Percentiles rank a stretch among this genome's conserved stretches.
Evolutionary conservation across 2,329 filamentous ascomycete genomes (phyloP).

Genomic region (Colletotrichum sp.): DNA sequence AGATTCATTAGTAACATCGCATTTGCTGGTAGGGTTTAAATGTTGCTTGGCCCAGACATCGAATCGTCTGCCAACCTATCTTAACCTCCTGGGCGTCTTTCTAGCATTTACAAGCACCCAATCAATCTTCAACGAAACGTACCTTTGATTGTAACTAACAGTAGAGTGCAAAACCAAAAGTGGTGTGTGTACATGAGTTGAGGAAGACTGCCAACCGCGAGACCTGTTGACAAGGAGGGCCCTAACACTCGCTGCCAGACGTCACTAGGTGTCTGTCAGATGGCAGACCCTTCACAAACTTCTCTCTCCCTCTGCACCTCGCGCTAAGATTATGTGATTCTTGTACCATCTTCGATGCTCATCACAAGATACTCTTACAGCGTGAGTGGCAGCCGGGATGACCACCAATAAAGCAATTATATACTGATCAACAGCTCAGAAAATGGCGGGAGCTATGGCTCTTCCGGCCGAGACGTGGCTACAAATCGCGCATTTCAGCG

Average conservation of each 20-base stretch:
- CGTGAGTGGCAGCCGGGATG: background rate
- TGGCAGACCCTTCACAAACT: background rate
- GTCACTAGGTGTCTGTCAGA: accelerated
- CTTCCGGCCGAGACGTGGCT: background rate
- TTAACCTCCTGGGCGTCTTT: background rate
- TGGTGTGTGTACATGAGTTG: background rate
- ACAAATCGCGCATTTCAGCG: background rate
- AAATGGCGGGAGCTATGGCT: background rate
- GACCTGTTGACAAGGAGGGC: background rate
- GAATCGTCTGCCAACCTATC: too few species aligned
- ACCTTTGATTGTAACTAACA: background rate
- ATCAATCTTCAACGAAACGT: background rate
- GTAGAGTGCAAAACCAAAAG: background rate
- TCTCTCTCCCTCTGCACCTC: background rate
- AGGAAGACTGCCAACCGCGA: background rate
- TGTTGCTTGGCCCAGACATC: too few species aligned
- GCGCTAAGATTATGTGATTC: background rate
- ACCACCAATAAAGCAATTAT: background rate
- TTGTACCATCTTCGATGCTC: background rate
- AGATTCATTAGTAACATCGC: too few species aligned
- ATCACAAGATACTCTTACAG: background rate
- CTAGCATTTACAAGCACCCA: background rate
- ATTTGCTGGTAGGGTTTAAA: too few species aligned
- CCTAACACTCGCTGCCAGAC: background rate
- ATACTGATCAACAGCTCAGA: background rate